Evolutionary conservation across 495 filamentous ascomycete genomes (phyloP), one percentile per base, ranked within the genome.

Genomic region (Hamigera avellanea): DNA sequence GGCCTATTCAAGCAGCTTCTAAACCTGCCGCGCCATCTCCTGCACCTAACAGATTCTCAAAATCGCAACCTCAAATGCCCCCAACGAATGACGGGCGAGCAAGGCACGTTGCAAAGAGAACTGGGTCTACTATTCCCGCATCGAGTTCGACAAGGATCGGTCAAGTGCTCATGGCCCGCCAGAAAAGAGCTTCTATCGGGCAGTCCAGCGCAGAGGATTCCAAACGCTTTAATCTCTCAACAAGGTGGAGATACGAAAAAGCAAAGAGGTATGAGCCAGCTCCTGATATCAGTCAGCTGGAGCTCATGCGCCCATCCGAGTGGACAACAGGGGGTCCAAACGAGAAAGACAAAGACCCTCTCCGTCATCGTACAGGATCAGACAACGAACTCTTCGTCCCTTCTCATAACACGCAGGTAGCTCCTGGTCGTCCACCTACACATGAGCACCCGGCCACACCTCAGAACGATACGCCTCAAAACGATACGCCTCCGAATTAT

Each of bases 281-380:
- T 10, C 69, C 66, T 3, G 66, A 78, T 36, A 46, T 60, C 15
- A 57, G 40, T 31, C 41, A 60, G 19, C 33, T 72, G 15, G 42
- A 65, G 7, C 49, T 72, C 5, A 45, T 57, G 28, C 48, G 53
- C 41, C 57, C 58, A 18, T 48, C 56, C 21, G 52, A 66, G n/a
- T 52, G 50, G 43, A 29, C 36, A 13, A 23, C 45, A 19, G n/a
- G n/a, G n/a, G n/a, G n/a, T n/a, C n/a, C n/a, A n/a, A n/a, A n/a
- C n/a, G n/a, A n/a, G n/a, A n/a, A n/a, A n/a, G n/a, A n/a, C n/a
- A n/a, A n/a, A n/a, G n/a, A n/a, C n/a, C n/a, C n/a, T n/a, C n/a
- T 23, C 9, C 5, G 9, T 23, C 5, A 23, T 23, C 21, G 21
- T 23, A 9, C 21, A 23, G 21, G 9, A 5, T 4, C 21, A 23